These are phyloP conservation scores for Tetracladium setigerum DNA, from an alignment of 495 filamentous ascomycete genomes.

Conservation along the genomic window DNA sequence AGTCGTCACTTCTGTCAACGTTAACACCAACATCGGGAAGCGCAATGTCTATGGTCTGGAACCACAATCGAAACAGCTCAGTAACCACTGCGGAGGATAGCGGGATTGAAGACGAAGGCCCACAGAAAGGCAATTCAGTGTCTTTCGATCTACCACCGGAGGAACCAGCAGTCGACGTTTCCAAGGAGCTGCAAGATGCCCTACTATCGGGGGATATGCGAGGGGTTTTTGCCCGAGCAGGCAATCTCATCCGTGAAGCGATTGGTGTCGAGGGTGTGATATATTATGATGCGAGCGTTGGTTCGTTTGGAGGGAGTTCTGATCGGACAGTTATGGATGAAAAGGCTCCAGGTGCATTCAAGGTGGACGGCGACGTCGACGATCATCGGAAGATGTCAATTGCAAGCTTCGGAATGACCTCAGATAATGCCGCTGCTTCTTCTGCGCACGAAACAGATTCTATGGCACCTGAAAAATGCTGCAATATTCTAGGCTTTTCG, in stretches of 20 bases:
- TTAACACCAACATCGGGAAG: no score
- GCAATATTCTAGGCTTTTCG: conserved; percentile 20
- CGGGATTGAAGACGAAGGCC: background rate
- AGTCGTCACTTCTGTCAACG: no score
- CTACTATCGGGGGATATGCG: conserved; percentile 28
- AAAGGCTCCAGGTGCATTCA: conserved; percentile 14
- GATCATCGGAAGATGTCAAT: conserved; percentile 5
- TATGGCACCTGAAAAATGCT: conserved; percentile 15
- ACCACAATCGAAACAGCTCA: conserved; percentile 11
- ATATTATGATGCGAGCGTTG: conserved; percentile 40
- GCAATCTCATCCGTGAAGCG: conserved; percentile 41
- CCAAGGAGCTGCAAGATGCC: conserved; percentile 17
- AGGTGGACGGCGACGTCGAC: conserved; percentile 11
- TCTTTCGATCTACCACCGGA: conserved; percentile 16
- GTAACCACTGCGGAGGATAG: conserved; percentile 15
- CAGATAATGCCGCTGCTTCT: conserved; percentile 3
- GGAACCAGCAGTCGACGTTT: conserved; percentile 8
- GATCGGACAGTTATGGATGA: conserved; percentile 15
- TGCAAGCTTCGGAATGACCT: background rate
- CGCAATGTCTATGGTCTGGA: background rate
- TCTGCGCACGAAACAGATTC: conserved; percentile 20
- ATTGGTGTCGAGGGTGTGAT: conserved; percentile 44
- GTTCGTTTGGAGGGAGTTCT: conserved; percentile 19
- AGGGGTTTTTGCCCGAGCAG: conserved; percentile 33
- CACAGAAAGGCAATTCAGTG: conserved; percentile 11